Evolutionary conservation across 179 eudicot species (phyloP).

Genomic region (Beta corolliflora): DNA sequence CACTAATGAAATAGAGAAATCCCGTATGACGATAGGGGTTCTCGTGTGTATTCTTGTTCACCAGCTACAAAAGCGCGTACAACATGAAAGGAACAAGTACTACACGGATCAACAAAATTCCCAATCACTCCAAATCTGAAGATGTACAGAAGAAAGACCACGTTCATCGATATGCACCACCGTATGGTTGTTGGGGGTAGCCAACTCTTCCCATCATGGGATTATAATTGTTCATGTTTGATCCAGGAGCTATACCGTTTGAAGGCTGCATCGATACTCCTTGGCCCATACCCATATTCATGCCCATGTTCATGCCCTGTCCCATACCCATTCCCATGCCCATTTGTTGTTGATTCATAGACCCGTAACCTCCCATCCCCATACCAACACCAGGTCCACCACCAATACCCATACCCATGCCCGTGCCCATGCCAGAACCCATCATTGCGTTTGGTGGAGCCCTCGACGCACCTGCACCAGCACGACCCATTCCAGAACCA

Average conservation of each 20-base stretch:
- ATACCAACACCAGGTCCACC: slow-evolving; percentile 19
- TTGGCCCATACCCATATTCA: slow-evolving; percentile 51
- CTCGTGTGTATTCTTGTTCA: background rate
- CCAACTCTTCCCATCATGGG: slow-evolving; percentile 82
- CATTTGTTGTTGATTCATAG: slow-evolving; percentile 42
- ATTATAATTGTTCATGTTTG: slow-evolving; percentile 64
- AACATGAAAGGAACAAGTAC: slow-evolving; percentile 9
- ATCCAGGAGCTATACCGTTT: slow-evolving; percentile 34
- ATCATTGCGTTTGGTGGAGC: slow-evolving; percentile 56
- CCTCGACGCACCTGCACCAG: slow-evolving; percentile 66
- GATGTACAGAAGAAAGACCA: slow-evolving; percentile 13
- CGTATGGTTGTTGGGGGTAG: slow-evolving; percentile 77
- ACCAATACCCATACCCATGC: slow-evolving; percentile 57
- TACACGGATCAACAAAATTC: slow-evolving; percentile 10
- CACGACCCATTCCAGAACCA: slow-evolving; percentile 94
- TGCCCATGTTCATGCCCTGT: slow-evolving; percentile 31
- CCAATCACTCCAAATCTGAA: background rate
- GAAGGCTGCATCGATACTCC: slow-evolving; percentile 56
- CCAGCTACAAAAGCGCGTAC: slow-evolving; percentile 14
- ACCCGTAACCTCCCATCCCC: slow-evolving; percentile 33
- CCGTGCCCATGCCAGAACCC: slow-evolving; percentile 58
- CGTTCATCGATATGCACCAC: slow-evolving; percentile 69
- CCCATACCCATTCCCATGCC: slow-evolving; percentile 57
- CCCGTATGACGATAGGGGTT: background rate
- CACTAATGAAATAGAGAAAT: background rate